A percentile compares a stretch with the other conserved stretches of the same genome.
Conservation (phyloP, 495 filamentous ascomycete species). For the Entonaema liquescens region DNA sequence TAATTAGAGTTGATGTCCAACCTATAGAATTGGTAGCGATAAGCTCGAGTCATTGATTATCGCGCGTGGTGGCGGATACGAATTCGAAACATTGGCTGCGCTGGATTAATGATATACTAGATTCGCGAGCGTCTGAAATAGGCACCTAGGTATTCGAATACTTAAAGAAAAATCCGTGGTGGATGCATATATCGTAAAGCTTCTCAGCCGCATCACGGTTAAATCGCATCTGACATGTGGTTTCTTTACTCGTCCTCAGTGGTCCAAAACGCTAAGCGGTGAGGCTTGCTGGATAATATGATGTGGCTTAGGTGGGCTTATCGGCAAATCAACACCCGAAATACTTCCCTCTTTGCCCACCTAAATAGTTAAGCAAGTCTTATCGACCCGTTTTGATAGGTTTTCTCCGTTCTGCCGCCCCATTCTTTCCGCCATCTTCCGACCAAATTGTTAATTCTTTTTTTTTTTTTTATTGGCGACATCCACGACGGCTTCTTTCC, state of each 20-base stretch:
- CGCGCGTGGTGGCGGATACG: background rate
- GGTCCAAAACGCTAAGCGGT: conserved; percentile 21
- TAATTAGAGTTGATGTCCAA: too few relatives aligned
- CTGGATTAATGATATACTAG: background rate
- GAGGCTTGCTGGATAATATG: conserved; percentile 19
- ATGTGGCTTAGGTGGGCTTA: conserved; percentile 35
- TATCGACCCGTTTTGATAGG: conserved; percentile 8
- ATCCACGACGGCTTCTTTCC: conserved; percentile 29
- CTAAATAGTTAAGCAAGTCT: background rate
- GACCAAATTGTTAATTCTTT: conserved; percentile 30
- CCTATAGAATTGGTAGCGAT: background rate
- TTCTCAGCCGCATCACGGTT: conserved; percentile 36
- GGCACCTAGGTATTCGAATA: background rate
- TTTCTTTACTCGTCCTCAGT: conserved; percentile 20
- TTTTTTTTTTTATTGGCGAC: conserved; percentile 41
- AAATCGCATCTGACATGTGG: conserved; percentile 38
- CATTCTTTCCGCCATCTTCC: conserved; percentile 36
- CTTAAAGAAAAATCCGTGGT: too few relatives aligned
- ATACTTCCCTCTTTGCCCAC: too few relatives aligned
- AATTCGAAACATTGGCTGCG: too few relatives aligned
- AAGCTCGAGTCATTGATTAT: conserved; percentile 1
- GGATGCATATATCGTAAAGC: too few relatives aligned
- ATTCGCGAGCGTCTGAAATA: background rate
- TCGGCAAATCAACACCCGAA: conserved; percentile 38
- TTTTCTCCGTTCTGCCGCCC: conserved; percentile 20